These are phyloP conservation scores for Hypomyces perniciosus DNA, from an alignment of 2,329 filamentous ascomycete species.

Conservation along the genomic window DNA sequence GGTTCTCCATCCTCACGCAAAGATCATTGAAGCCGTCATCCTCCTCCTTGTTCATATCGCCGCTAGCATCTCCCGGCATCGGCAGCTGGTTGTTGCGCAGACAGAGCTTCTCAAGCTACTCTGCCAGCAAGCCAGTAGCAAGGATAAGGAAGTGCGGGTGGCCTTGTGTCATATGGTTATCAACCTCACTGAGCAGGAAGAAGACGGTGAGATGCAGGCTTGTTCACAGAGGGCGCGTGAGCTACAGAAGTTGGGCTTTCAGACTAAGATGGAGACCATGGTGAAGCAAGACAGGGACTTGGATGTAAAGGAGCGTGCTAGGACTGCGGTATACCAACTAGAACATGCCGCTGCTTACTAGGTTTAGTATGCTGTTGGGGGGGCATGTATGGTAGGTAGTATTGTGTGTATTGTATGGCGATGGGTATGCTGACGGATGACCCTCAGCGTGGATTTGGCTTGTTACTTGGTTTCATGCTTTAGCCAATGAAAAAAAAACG, in stretches of 20 bases:
- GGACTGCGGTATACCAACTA: slow-evolving; percentile 70
- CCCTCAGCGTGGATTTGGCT: too few species aligned
- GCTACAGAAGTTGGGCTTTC: slow-evolving; percentile 66
- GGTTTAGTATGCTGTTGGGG: not conserved
- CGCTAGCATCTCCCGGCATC: slow-evolving; percentile 71
- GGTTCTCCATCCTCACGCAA: slow-evolving; percentile 52
- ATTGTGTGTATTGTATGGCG: not conserved
- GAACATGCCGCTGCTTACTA: slow-evolving; percentile 35
- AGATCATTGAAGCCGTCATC: slow-evolving; percentile 71
- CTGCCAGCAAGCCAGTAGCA: slow-evolving; percentile 66
- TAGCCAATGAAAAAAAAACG: too few species aligned
- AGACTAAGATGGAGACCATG: slow-evolving; percentile 57
- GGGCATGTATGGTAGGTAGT: not conserved
- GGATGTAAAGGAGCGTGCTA: slow-evolving; percentile 79
- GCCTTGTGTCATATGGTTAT: slow-evolving; percentile 78
- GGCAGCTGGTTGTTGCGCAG: slow-evolving; percentile 71
- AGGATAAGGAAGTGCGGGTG: slow-evolving; percentile 66
- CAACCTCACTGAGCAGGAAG: slow-evolving; percentile 81
- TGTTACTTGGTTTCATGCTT: too few species aligned
- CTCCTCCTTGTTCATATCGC: slow-evolving; percentile 86
- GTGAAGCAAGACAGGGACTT: slow-evolving; percentile 63
- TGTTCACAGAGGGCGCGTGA: slow-evolving; percentile 62
- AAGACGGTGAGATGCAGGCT: slow-evolving; percentile 58
- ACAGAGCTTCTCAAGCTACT: slow-evolving; percentile 68
- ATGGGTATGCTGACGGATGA: too few species aligned